Base-by-base conservation (phyloP, 768 basidiomycete genomes). In the Boletus edulis region DNA sequence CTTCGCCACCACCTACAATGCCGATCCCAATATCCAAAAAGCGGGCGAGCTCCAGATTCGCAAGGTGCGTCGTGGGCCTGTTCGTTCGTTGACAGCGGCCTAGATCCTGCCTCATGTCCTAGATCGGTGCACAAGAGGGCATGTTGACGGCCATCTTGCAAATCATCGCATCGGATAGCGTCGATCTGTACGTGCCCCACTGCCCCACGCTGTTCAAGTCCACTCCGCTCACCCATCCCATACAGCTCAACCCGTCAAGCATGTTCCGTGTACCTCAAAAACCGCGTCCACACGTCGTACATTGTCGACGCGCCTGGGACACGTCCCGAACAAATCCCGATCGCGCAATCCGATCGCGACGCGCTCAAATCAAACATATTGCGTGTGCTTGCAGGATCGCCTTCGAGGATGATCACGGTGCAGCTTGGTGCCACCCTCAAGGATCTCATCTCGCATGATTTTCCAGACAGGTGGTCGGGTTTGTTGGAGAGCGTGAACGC, bases 251-350 rank as follows among this genome's bases (percentile, higher is more conserved):
- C 87, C 52, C 89, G 91, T 39, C 91, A 94, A 64, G 87, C 93
- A 0, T 86, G 88, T 61, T 80, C 87, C 14, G 89, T 96, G 20
- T 96, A 87, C 81, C 78, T 95, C 64, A 96, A 96, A 74, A 96
- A 96, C 70, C 87, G 94, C 63, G 83, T 95, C 56, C 80, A 82
- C 52, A 76, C 78, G 6, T 79, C 79, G 18, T 95, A 93, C 67
- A 68, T 77, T 57, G 62, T 83, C 62, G 82, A 85, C 54, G 46
- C 50, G 42, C 49, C 58, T 34, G 54, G 52, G 31, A 68, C 78
- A 49, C 81, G 84, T 31, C 76, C 85, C 0, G 88, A 92, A 65
- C 81, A 81, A 44, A 72, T 71, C 31, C 76, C 83, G 50, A 87
- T 95, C 68, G 73, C 81, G 3, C 65, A 71, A 31, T 80, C 86